Percentiles rank a stretch among this genome's conserved stretches.
Evolutionary conservation across 177 flowering plant species (phyloP).

Genomic region (Vitis hybrid): DNA sequence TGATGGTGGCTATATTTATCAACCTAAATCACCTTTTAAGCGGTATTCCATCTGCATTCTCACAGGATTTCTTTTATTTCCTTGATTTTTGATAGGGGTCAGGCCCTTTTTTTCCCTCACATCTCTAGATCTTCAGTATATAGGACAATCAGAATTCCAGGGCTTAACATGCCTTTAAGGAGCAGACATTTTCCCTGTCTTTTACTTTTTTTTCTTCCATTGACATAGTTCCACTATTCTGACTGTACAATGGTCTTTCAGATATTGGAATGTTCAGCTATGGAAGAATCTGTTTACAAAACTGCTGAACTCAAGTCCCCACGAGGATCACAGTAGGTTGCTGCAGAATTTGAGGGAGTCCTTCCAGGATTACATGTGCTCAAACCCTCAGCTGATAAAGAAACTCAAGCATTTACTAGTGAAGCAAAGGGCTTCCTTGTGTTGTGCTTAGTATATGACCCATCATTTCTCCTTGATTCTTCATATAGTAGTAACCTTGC

Average conservation of each 20-base stretch:
- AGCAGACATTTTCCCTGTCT: neutral
- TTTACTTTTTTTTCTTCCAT: neutral
- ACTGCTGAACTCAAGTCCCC: slow-evolving; percentile 53
- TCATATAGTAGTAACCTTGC: neutral
- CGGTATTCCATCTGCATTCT: slow-evolving; percentile 41
- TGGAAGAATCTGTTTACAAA: slow-evolving; percentile 71
- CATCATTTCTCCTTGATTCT: no score
- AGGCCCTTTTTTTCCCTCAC: neutral
- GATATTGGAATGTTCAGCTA: slow-evolving; percentile 81
- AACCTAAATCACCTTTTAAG: slow-evolving; percentile 62
- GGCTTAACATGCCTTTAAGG: no score
- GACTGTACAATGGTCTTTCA: slow-evolving; percentile 21
- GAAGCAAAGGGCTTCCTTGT: slow-evolving; percentile 73
- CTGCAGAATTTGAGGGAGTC: slow-evolving; percentile 52
- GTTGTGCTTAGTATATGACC: slow-evolving; percentile 40
- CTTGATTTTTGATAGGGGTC: neutral
- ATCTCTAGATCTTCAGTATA: neutral
- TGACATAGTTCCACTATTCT: neutral
- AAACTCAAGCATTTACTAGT: slow-evolving; percentile 63
- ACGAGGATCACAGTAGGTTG: slow-evolving; percentile 38
- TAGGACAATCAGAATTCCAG: no score
- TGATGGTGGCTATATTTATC: slow-evolving; percentile 54
- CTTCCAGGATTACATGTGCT: slow-evolving; percentile 64
- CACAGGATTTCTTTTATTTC: neutral
- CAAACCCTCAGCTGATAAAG: slow-evolving; percentile 55